phyloP scores from a whole-genome alignment of 768 basidiomycete genomes.

The Mycena amicta region DNA sequence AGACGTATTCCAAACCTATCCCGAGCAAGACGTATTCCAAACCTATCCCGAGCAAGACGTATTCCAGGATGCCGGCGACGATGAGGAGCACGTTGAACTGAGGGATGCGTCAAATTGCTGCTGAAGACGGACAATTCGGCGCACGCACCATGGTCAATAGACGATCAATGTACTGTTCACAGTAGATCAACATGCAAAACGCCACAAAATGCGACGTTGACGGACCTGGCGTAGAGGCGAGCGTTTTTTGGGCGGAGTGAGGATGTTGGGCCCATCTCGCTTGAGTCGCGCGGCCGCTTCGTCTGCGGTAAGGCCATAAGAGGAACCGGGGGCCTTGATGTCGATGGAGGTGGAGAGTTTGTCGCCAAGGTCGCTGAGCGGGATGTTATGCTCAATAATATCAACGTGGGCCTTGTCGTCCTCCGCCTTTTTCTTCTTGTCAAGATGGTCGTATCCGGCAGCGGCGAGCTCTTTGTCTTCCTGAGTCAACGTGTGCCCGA shows the following conservation, averaged over 20 bases:
- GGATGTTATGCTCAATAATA: constrained; percentile 56
- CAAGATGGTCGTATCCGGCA: constrained; percentile 69
- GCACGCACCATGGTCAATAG: constrained; percentile 47
- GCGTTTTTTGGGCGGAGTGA: constrained; percentile 70
- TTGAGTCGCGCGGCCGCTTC: constrained; percentile 59
- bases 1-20: too few species aligned
- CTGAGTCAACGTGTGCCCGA: constrained; percentile 65
- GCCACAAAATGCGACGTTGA: constrained; percentile 13
- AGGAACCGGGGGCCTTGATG: constrained; percentile 51
- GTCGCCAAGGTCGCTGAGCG: constrained; percentile 42
- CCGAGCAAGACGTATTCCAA: too few species aligned
- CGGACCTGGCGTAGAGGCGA: constrained; percentile 64
- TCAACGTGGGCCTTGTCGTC: constrained; percentile 49
- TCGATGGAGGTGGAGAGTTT: constrained; percentile 53
- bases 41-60: constrained; percentile 63
- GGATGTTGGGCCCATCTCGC: constrained; percentile 60
- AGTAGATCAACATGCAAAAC: constrained; percentile 1
- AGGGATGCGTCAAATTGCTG: constrained; percentile 21
- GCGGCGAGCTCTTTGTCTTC: constrained; percentile 68
- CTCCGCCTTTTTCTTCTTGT: constrained; percentile 42
- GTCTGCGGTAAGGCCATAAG: constrained; percentile 51
- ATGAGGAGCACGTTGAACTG: constrained; percentile 69
- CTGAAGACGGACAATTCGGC: constrained; percentile 27
- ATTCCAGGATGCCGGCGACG: constrained; percentile 66
- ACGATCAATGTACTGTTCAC: constrained; percentile 61